Evolutionary conservation across 768 basidiomycete genomes (phyloP).

Genomic region (Crucibulum laeve): DNA sequence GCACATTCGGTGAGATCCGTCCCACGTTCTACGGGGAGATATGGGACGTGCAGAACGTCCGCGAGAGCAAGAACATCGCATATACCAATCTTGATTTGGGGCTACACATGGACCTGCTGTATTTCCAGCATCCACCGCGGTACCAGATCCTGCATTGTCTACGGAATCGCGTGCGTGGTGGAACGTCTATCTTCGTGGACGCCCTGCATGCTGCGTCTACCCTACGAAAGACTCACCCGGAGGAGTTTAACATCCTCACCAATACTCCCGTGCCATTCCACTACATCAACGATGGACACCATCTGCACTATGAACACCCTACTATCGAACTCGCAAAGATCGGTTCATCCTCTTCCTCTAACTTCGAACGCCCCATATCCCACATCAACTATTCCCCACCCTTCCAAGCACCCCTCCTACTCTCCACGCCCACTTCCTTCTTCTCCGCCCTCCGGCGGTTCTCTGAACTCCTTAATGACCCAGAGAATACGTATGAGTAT

Average conservation of each 20-base stretch:
- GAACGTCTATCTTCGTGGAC: constrained; percentile 85
- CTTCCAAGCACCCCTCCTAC: constrained; percentile 80
- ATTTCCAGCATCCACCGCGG: constrained; percentile 87
- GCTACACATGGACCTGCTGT: constrained; percentile 91
- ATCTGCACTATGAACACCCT: constrained; percentile 66
- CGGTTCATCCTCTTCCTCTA: constrained; percentile 8
- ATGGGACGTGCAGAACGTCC: constrained; percentile 83
- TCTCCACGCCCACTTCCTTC: constrained; percentile 49
- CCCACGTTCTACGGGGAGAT: constrained; percentile 86
- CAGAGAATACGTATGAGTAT: constrained; percentile 51
- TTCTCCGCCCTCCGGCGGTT: constrained; percentile 64
- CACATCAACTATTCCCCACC: constrained; percentile 92
- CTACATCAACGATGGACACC: constrained; percentile 88
- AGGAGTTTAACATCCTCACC: constrained; percentile 55
- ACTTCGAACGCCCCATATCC: constrained; percentile 31
- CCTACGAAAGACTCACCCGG: constrained; percentile 42
- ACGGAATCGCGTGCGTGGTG: constrained; percentile 79
- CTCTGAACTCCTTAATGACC: constrained; percentile 49
- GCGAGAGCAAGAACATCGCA: constrained; percentile 83
- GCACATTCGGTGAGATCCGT: constrained; percentile 70
- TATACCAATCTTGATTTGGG: constrained; percentile 90
- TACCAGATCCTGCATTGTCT: constrained; percentile 93
- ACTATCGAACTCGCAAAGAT: constrained; percentile 60
- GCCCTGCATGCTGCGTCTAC: constrained; percentile 57
- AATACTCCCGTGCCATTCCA: constrained; percentile 76